Evolutionary conservation across 2,329 filamentous ascomycete genomes (phyloP).

Genomic region (Calonectria pauciramosa): DNA sequence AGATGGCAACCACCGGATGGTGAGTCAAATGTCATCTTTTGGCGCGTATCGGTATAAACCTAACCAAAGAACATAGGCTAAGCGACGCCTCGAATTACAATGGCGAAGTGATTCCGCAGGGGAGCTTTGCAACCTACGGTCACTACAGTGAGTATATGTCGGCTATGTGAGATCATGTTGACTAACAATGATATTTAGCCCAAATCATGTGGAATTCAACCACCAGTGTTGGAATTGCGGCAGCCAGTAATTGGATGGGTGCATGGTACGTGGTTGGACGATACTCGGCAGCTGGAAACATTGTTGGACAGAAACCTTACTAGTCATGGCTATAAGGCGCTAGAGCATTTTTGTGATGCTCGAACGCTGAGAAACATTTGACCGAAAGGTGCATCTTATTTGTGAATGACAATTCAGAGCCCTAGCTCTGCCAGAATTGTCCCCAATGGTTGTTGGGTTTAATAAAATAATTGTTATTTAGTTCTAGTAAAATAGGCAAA

Average conservation of each 20-base stretch:
- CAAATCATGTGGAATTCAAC: conserved; percentile 50
- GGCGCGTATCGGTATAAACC: fast-evolving
- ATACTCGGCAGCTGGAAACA: conserved; percentile 51
- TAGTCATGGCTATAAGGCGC: background rate
- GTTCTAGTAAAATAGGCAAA: too few species aligned
- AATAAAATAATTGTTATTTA: background rate
- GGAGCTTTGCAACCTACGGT: conserved; percentile 41
- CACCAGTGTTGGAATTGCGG: conserved; percentile 50
- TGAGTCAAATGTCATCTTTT: background rate
- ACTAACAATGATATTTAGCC: conserved; percentile 26
- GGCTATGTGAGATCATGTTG: fast-evolving
- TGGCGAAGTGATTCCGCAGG: conserved; percentile 37
- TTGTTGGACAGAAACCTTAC: conserved; percentile 47
- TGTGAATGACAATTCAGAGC: background rate
- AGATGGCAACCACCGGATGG: conserved; percentile 33
- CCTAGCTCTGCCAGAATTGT: background rate
- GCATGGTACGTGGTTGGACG: conserved; percentile 51
- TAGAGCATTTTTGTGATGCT: background rate
- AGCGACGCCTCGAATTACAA: conserved; percentile 37
- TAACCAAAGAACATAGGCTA: conserved; percentile 24
- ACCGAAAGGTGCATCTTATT: background rate
- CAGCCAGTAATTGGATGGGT: conserved; percentile 44
- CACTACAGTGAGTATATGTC: conserved; percentile 43
- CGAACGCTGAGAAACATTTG: background rate
- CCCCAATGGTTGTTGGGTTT: background rate